Evolutionary conservation across 768 basidiomycete species (phyloP).

Genomic region (Kwoniella botswanensis): DNA sequence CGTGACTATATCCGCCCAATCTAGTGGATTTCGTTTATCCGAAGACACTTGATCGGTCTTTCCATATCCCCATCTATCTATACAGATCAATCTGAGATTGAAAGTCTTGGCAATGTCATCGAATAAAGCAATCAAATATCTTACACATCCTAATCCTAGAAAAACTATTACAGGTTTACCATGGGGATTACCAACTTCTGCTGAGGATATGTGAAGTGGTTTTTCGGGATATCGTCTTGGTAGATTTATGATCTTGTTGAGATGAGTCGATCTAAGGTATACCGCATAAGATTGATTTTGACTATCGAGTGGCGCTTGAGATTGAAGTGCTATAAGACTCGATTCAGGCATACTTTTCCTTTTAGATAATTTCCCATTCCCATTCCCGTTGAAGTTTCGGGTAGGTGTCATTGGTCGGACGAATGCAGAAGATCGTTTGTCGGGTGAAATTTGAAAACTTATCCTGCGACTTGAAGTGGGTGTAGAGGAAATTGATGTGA

Average conservation of each 20-base stretch:
- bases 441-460: constrained; percentile 12
- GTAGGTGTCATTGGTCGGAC: constrained; percentile 11
- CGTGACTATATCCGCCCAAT: constrained; percentile 89
- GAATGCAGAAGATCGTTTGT: neutral
- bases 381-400: neutral
- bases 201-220: constrained; percentile 79
- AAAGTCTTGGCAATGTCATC: constrained; percentile 93
- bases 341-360: constrained; percentile 12
- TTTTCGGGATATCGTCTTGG: constrained; percentile 80
- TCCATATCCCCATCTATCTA: constrained; percentile 95
- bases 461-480: constrained; percentile 4
- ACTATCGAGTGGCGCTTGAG: constrained; percentile 22
- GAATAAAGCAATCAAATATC: constrained; percentile 92
- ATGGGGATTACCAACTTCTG: constrained; percentile 83
- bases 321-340: neutral
- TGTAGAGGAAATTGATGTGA: constrained; percentile 12
- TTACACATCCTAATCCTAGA: constrained; percentile 89
- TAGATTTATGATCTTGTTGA: constrained; percentile 80
- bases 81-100: constrained; percentile 84
- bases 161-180: constrained; percentile 90
- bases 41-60: constrained; percentile 70
- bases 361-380: constrained; percentile 7
- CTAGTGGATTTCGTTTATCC: constrained; percentile 76
- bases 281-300: constrained; percentile 66
- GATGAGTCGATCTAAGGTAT: constrained; percentile 81